Evolutionary conservation across 2,329 filamentous ascomycete genomes (phyloP), one percentile per base, ranked within the genome.

Genomic region (Lachnellula subtilissima): DNA sequence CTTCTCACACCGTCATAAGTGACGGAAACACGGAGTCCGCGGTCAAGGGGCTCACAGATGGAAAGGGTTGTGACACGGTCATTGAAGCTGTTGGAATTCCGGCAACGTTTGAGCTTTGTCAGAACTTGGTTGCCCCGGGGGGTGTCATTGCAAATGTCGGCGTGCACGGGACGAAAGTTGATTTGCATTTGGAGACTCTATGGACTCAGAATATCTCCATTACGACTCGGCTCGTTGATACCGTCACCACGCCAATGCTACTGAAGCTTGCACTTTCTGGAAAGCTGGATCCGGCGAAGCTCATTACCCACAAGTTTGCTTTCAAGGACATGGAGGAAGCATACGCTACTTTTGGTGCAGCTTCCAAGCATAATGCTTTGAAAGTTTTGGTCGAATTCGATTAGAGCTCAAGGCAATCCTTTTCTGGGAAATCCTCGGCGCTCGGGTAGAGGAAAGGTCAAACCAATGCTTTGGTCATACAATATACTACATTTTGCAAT

Each of bases 61-160:
- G 74, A 1, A 72, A 75, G 52, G 81, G 80, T 0, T 82, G 78
- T 59, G 80, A 85, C 56, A 72, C 78, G 0, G 80, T 84, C 1
- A 80, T 83, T 50, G 81, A 84, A 65, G 80, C 79, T 0, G 82
- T 84, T 1, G 81, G 81, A 1, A 70, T 80, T 8, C 78, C 78
- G 0, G 72, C 72, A 0, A 82, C 78, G 0, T 82, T 84, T 63
- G 72, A 77, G 15, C 68, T 82, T 43, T 78, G 76, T 52, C 80
- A 84, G 65, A 70, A 76, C 7, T 63, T 85, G 23, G 73, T 84
- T 9, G 80, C 77, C 0, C 70, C 76, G 0, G 81, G 80, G 1
- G 81, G 79, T 4, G 70, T 72, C 0, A 76, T 84, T 59, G 81
- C 80, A 4, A 84, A 83, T 63, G 74, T 84, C 2, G 81, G 81